Percentiles rank a stretch among this genome's conserved stretches.
These are phyloP conservation scores for Ceratocystis papillata DNA, from an alignment of 2,329 filamentous ascomycete species.

Conservation along the genomic window DNA sequence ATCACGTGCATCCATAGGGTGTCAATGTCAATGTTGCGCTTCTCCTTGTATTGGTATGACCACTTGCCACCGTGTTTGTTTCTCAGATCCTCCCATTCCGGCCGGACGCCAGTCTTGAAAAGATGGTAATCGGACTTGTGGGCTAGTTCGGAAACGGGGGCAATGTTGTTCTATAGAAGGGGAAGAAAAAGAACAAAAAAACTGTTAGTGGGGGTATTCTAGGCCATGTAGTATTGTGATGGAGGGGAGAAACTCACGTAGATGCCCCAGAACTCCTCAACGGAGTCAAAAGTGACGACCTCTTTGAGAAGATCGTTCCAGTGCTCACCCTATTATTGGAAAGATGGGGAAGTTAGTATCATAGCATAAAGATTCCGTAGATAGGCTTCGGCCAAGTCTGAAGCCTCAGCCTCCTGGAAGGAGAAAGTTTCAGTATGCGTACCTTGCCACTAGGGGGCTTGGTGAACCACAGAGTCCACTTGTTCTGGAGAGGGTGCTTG, in stretches of 20 bases:
- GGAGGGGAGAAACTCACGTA: slow-evolving; percentile 56
- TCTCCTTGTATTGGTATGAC: slow-evolving; percentile 97
- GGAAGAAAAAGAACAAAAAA: background rate
- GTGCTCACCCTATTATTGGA: slow-evolving; percentile 66
- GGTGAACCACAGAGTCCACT: slow-evolving; percentile 99
- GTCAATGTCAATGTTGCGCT: slow-evolving; percentile 82
- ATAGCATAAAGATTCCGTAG: background rate
- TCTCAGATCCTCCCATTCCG: slow-evolving; percentile 96
- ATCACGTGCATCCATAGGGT: slow-evolving; percentile 95
- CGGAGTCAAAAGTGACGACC: slow-evolving; percentile 95
- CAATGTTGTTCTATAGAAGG: slow-evolving; percentile 82
- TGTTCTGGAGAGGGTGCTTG: slow-evolving; percentile 94
- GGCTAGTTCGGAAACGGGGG: slow-evolving; percentile 84
- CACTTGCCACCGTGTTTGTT: slow-evolving; percentile 99
- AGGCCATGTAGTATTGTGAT: background rate
- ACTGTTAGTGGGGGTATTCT: slow-evolving; percentile 1
- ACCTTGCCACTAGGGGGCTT: slow-evolving; percentile 96
- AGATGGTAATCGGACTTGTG: slow-evolving; percentile 99
- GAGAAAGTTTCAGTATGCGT: slow-evolving; percentile 27
- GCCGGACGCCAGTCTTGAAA: slow-evolving; percentile 93
- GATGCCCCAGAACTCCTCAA: slow-evolving; percentile 99
- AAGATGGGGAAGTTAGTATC: background rate
- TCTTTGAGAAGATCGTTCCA: slow-evolving; percentile 98
- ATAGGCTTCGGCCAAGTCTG: background rate
- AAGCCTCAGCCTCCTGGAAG: background rate